Evolutionary conservation across 75 land plant genomes (phyloP).

Genomic region (Cryptomeria japonica): DNA sequence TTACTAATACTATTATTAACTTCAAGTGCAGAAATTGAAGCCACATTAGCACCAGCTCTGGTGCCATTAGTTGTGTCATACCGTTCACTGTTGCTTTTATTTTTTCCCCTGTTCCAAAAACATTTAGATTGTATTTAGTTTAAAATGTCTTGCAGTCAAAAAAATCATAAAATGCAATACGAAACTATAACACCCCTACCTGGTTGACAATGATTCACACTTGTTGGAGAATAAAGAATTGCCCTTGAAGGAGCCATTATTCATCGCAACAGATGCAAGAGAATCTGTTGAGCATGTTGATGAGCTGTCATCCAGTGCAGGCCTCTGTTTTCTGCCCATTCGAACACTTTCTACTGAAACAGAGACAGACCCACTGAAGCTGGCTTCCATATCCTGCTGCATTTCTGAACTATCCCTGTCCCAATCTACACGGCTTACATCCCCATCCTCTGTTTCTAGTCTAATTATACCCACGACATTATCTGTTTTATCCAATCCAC

Average conservation of each 20-base stretch:
- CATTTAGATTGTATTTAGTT: not conserved
- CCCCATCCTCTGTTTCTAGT: constrained; percentile 76
- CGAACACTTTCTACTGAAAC: constrained; percentile 39
- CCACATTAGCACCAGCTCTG: constrained; percentile 26
- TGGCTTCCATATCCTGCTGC: constrained; percentile 58
- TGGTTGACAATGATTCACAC: constrained; percentile 39
- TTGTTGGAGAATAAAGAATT: constrained; percentile 32
- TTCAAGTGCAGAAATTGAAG: constrained; percentile 30
- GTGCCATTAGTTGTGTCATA: constrained; percentile 29
- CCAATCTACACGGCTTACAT: constrained; percentile 65
- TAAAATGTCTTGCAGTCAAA: constrained; percentile 1
- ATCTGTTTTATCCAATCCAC: constrained; percentile 72
- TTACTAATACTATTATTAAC: constrained; percentile 32
- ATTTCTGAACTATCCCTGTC: constrained; percentile 79
- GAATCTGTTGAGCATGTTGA: constrained; percentile 98
- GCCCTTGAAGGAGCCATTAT: constrained; percentile 48
- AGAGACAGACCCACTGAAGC: constrained; percentile 52
- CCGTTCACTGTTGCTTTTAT: constrained; percentile 26
- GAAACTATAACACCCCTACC: constrained; percentile 24
- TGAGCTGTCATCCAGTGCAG: constrained; percentile 90
- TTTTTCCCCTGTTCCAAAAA: constrained; percentile 50
- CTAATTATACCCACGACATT: constrained; percentile 47
- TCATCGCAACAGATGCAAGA: constrained; percentile 69
- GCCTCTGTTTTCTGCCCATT: constrained; percentile 44
- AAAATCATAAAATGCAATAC: not conserved